Evolutionary conservation across 768 basidiomycete species (phyloP).

Genomic region (Suillus discolor): DNA sequence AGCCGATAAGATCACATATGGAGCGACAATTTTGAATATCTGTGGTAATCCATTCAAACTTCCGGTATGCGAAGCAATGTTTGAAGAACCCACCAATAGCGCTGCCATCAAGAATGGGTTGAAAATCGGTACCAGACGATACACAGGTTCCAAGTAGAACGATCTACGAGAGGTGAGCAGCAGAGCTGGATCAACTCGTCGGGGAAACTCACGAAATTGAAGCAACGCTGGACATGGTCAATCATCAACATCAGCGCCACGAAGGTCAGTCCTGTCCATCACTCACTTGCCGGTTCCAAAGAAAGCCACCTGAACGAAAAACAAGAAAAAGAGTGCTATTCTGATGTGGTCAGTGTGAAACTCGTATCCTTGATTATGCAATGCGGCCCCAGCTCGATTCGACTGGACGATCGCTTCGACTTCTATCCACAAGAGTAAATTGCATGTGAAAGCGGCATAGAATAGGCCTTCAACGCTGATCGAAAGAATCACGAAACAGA

Average conservation of each 20-base stretch:
- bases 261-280: not conserved
- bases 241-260: slow-evolving; percentile 2
- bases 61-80: slow-evolving; percentile 4
- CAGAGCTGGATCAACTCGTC: not conserved
- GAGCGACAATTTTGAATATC: slow-evolving; percentile 83
- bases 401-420: slow-evolving; percentile 48
- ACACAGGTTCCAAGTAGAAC: slow-evolving; percentile 88
- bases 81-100: slow-evolving; percentile 51
- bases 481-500: slow-evolving; percentile 78
- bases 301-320: slow-evolving; percentile 86
- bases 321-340: slow-evolving; percentile 80
- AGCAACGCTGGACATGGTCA: slow-evolving; percentile 55
- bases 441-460: slow-evolving; percentile 66
- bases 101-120: slow-evolving; percentile 83
- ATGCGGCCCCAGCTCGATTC: slow-evolving; percentile 5
- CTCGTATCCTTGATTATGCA: slow-evolving; percentile 32
- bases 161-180: slow-evolving; percentile 43
- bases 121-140: slow-evolving; percentile 84
- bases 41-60: slow-evolving; percentile 27
- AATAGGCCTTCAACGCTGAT: slow-evolving; percentile 84
- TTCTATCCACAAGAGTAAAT: slow-evolving; percentile 67
- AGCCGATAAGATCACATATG: slow-evolving; percentile 76
- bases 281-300: slow-evolving; percentile 85
- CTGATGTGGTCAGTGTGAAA: slow-evolving; percentile 66
- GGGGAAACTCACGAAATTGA: slow-evolving; percentile 68